Evolutionary conservation across 805 yeast genomes (phyloP), one percentile per base, ranked within the genome.

Genomic region (Pichia rugopelliculosa): DNA sequence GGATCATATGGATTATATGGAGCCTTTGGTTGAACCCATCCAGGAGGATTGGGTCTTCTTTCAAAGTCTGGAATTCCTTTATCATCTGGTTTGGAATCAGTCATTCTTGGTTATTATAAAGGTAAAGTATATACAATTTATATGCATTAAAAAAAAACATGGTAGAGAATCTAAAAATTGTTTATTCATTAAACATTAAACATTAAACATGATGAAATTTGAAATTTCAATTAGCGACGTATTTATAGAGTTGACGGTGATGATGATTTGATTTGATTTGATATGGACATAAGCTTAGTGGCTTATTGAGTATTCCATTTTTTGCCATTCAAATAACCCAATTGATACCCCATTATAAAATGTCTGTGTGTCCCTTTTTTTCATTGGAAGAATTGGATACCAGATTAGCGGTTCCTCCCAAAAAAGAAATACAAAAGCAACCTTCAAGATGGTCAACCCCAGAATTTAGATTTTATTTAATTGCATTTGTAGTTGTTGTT

Each of bases 1-100:
- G 90, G 84, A 59, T 87, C 96, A 58, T 80, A 87, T 7, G 95
- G 95, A 57, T 87, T 87, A 61, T 85, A 87, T 1, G 93, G 93
- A 1, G 90, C 91, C 52, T 74, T 77, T 10, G 95, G 95, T 1
- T 80, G 86, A 0, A 75, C 74, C 93, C 93, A 84, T 0, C 88
- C 89, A 7, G 76, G 75, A 3, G 93, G 90, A 56, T 84, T 80
- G 3, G 90, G 84, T 47, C 87, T 69, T 67, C 89, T 73, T 40
- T 79, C 77, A 41, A 75, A 52, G 20, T 73, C 67, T 6, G 27
- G 52, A 42, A 26, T 39, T 17, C 23, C 50, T 12, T 49, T 44
- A 24, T 41, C 24, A 17, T 23, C 18, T 20, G 41, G 13, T 38
- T 39, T 23, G 12, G 18, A 20, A 4, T 20, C 20, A 9, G 27